Base-by-base conservation (phyloP, 2,329 filamentous ascomycete species). In the Curvularia verruculosa region DNA sequence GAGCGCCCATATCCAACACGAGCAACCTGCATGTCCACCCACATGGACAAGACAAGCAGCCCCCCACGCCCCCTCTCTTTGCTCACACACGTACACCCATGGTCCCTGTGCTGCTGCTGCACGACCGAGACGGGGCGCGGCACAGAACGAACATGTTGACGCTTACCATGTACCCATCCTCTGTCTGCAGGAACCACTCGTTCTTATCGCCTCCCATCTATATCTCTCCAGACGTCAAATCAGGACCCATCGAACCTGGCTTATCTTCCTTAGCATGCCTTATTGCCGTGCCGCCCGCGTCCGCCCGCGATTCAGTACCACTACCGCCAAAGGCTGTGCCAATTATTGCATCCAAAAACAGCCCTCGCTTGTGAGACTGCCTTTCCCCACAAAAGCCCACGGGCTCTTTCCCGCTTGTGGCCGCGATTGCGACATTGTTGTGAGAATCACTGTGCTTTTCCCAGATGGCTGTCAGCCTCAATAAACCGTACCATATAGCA, bases 11-110 rank as follows among this genome's bases (percentile, higher is more conserved):
- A 46, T 47, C 49, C 41, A 52, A 61, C 56, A 59, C 56, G 53
- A 64, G 37, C 39, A 43, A 44, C 52, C 46, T 58, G 49, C 59
- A 53, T 57, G 52, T 49, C 31, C 53, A 53, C 59, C 39, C 44
- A 28, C 15, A 29, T 15, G 26, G 7, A 36, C 43, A 58, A 50
- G 59, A 58, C 2, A 31, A 31, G 53, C 55, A 46, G 52, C 68
- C 72, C n/a, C 70, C 72, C 72, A 74, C 71, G 67, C 54, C 66
- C n/a, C 44, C 8, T 57, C 67, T 66, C 64, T n/a, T n/a, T n/a
- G n/a, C n/a, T n/a, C n/a, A n/a, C n/a, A n/a, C n/a, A n/a, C n/a
- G n/a, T n/a, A 58, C 59, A 63, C 47, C 51, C 60, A 58, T 29
- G 58, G 55, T 63, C 64, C 26, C 26, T 64, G 46, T 58, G 45